phyloP scores from a whole-genome alignment of 2,329 filamentous ascomycete genomes.

The Xylaria sp. region DNA sequence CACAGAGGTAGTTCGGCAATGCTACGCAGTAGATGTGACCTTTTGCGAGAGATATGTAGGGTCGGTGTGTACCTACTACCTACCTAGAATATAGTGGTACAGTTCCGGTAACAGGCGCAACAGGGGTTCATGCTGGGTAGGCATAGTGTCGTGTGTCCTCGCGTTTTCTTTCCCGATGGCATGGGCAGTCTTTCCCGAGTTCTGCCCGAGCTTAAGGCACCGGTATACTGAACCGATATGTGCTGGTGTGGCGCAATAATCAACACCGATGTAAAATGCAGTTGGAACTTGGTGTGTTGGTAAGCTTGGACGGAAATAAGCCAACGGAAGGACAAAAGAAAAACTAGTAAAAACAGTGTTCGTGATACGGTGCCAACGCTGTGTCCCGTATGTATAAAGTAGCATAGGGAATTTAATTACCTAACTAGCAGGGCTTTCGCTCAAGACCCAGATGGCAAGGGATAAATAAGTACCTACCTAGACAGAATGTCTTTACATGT shows the following conservation, averaged over 20 bases:
- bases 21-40: too few relatives aligned
- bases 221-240: too few relatives aligned
- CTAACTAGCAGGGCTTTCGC: background rate
- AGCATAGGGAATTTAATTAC: too few relatives aligned
- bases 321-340: background rate
- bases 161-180: background rate
- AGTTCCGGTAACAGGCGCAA: too few relatives aligned
- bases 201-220: background rate
- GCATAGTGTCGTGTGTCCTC: background rate
- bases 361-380: background rate
- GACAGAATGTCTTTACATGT: background rate
- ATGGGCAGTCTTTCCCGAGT: background rate
- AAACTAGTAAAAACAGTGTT: background rate
- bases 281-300: background rate
- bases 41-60: background rate
- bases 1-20: too few relatives aligned
- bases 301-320: background rate
- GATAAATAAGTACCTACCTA: background rate
- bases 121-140: background rate
- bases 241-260: background rate
- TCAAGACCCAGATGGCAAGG: background rate
- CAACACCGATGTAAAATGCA: background rate
- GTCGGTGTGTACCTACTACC: background rate
- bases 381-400: background rate
- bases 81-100: too few relatives aligned